phyloP scores from a whole-genome alignment of 345 rosid species.

The Rhodamnia rubescens region DNA sequence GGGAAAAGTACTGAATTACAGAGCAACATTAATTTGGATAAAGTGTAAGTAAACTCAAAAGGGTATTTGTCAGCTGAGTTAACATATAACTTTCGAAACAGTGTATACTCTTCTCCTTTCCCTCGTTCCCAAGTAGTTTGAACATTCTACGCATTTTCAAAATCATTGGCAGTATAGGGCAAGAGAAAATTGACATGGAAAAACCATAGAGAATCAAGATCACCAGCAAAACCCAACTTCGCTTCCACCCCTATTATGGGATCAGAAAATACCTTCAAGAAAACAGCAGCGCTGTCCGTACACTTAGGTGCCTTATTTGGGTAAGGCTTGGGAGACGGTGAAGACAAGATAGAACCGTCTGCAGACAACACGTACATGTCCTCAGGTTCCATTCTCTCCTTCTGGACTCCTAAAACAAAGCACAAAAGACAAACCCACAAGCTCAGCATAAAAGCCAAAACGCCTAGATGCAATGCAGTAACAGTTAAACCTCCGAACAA shows the following conservation, averaged over 20 bases:
- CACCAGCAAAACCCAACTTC: neutral
- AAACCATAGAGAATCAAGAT: neutral
- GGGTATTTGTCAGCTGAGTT: neutral
- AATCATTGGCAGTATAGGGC: neutral
- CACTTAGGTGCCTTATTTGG: slow-evolving; percentile 87
- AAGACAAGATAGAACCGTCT: slow-evolving; percentile 47
- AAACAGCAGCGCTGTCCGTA: slow-evolving; percentile 83
- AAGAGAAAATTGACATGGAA: neutral
- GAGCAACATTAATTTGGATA: neutral
- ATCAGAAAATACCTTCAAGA: slow-evolving; percentile 51
- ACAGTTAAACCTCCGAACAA: neutral
- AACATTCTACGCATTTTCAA: neutral
- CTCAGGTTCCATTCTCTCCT: slow-evolving; percentile 95
- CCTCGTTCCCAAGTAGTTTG: neutral
- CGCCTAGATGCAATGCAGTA: neutral
- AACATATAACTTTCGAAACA: neutral
- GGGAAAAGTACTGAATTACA: neutral
- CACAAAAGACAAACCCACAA: neutral
- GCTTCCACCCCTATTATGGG: neutral
- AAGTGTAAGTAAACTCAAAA: neutral
- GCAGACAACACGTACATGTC: slow-evolving; percentile 77
- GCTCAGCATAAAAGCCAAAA: neutral
- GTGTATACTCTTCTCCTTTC: neutral
- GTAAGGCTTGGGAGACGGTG: slow-evolving; percentile 78
- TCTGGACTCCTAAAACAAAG: slow-evolving; percentile 66